Evolutionary conservation across 2,329 filamentous ascomycete species (phyloP).

Genomic region (Exophiala xenobiotica): DNA sequence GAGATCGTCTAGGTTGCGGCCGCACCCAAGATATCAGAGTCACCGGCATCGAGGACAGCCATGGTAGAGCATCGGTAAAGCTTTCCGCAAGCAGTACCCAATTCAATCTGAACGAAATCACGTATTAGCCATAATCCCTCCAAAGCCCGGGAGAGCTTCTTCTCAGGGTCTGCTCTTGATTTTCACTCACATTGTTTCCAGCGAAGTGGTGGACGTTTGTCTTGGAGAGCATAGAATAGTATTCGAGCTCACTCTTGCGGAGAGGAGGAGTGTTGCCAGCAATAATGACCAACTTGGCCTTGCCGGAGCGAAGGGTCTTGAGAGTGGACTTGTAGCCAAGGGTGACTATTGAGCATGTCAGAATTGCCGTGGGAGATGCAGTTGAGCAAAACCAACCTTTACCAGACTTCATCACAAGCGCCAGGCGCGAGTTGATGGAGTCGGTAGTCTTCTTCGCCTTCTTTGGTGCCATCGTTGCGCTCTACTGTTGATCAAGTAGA

Average conservation of each 20-base stretch:
- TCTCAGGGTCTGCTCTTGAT: slow-evolving; percentile 70
- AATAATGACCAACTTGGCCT: slow-evolving; percentile 98
- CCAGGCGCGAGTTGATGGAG: slow-evolving; percentile 70
- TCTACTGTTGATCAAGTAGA: slow-evolving; percentile 30
- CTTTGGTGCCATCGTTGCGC: slow-evolving; percentile 63
- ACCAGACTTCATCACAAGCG: slow-evolving; percentile 66
- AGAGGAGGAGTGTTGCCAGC: slow-evolving; percentile 95
- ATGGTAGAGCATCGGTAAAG: slow-evolving; percentile 98
- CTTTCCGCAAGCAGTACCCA: slow-evolving; percentile 98
- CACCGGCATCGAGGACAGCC: slow-evolving; percentile 93
- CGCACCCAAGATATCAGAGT: slow-evolving; percentile 95
- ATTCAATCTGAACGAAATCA: slow-evolving; percentile 71
- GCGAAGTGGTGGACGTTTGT: slow-evolving; percentile 95
- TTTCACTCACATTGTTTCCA: slow-evolving; percentile 91
- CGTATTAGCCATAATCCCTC: slow-evolving; percentile 63
- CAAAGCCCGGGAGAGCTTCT: slow-evolving; percentile 84
- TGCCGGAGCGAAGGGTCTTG: slow-evolving; percentile 89
- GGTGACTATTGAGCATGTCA: slow-evolving; percentile 60
- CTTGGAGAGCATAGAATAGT: slow-evolving; percentile 52
- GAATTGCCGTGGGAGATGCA: background rate
- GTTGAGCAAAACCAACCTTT: slow-evolving; percentile 47
- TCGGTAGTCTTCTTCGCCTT: slow-evolving; percentile 79
- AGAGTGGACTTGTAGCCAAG: slow-evolving; percentile 87
- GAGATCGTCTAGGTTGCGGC: slow-evolving; percentile 10
- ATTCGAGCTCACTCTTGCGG: slow-evolving; percentile 96